phyloP scores from a whole-genome alignment of 1,284 basidiomycete genomes.

The Heliocybe sulcata region DNA sequence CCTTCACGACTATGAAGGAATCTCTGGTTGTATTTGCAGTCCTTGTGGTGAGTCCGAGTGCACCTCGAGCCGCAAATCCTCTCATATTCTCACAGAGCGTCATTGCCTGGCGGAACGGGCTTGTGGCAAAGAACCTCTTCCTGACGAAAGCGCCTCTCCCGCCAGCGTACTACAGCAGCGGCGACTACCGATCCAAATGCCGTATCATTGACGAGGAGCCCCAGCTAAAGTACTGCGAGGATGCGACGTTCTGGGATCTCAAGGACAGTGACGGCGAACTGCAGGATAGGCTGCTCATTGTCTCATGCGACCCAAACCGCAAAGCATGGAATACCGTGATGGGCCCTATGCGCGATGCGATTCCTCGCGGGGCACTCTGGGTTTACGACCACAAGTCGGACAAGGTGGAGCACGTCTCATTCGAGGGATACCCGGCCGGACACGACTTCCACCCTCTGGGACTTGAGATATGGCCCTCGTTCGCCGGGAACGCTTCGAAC shows the following conservation, averaged over 20 bases:
- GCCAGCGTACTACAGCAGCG: constrained; percentile 9
- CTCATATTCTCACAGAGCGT: background rate
- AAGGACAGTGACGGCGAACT: constrained; percentile 24
- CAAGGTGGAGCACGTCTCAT: constrained; percentile 16
- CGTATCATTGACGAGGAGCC: background rate
- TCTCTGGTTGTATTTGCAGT: background rate
- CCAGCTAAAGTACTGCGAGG: constrained; percentile 50
- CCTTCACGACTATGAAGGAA: background rate
- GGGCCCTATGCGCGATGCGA: constrained; percentile 40
- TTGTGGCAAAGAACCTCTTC: constrained; percentile 4
- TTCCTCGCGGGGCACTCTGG: constrained; percentile 22
- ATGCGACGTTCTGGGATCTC: constrained; percentile 54
- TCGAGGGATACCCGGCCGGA: constrained; percentile 34
- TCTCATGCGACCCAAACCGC: constrained; percentile 48
- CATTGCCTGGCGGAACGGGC: constrained; percentile 5
- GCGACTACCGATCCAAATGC: constrained; percentile 3
- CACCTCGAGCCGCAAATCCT: background rate
- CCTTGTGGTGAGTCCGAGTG: background rate
- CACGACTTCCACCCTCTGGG: constrained; percentile 57
- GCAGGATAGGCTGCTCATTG: constrained; percentile 33
- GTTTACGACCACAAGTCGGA: constrained; percentile 8
- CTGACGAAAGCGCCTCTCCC: constrained; percentile 5
- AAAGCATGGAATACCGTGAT: constrained; percentile 61
- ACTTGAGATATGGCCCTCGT: constrained; percentile 40
- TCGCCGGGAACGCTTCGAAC: constrained; percentile 35